These are phyloP conservation scores for Acanthochlamys bracteata DNA, from an alignment of 106 monocot species.

Conservation along the genomic window DNA sequence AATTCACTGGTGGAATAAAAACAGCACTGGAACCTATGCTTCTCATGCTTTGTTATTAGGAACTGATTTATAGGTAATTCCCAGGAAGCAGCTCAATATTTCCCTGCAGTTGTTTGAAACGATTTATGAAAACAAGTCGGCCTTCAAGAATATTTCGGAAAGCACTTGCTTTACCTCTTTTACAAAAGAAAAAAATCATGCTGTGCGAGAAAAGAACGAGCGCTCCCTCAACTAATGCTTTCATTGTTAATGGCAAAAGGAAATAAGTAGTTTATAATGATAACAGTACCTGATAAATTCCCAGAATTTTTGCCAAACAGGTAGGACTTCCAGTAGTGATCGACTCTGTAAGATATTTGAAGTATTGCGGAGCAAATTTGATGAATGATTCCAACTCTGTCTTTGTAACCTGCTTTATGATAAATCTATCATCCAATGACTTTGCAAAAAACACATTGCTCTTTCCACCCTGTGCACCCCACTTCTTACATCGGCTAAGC, in stretches of 20 bases:
- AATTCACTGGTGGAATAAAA: too few relatives aligned
- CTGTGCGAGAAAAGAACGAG: too few relatives aligned
- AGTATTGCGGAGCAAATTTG: conserved; percentile 81
- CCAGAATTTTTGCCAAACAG: conserved; percentile 87
- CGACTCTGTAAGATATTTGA: conserved; percentile 74
- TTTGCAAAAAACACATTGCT: conserved; percentile 99
- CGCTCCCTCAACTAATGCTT: too few relatives aligned
- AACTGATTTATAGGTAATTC: too few relatives aligned
- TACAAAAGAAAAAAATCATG: too few relatives aligned
- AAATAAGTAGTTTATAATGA: conserved; percentile 4
- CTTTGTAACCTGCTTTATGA: conserved; percentile 92
- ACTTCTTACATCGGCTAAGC: conserved; percentile 96
- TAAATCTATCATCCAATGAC: conserved; percentile 90
- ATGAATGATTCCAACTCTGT: conserved; percentile 87
- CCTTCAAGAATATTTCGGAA: too few relatives aligned
- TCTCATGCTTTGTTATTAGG: too few relatives aligned
- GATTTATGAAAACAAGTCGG: too few relatives aligned
- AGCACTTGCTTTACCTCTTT: too few relatives aligned
- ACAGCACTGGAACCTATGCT: too few relatives aligned
- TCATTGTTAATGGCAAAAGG: neutral
- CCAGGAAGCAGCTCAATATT: too few relatives aligned
- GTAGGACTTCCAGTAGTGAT: conserved; percentile 78
- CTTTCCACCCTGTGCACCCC: conserved; percentile 90
- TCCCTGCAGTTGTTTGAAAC: too few relatives aligned
- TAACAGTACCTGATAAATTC: conserved; percentile 74